Evolutionary conservation across 805 yeast genomes (phyloP).

Genomic region (Yamadazyma paraphyllophila): DNA sequence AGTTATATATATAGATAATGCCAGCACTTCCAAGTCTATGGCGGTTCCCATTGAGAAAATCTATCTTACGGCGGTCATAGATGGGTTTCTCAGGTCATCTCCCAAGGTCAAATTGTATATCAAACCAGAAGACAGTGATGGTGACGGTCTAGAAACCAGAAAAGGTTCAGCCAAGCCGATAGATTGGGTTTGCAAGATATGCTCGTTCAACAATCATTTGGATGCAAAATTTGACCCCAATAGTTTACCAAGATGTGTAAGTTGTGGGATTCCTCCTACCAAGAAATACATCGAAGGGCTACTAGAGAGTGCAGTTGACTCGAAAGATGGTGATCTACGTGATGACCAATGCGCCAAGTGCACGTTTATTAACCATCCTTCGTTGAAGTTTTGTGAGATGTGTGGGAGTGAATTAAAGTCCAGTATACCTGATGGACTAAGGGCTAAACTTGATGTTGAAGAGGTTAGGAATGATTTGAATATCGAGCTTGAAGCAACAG

Average conservation of each 20-base stretch:
- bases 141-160: neutral
- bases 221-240: conserved; percentile 15
- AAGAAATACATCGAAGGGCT: conserved; percentile 10
- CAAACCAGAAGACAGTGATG: conserved; percentile 6
- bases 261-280: conserved; percentile 39
- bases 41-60: conserved; percentile 46
- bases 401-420: conserved; percentile 60
- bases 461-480: conserved; percentile 11
- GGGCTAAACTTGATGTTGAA: neutral
- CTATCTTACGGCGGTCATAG: conserved; percentile 34
- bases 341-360: conserved; percentile 52
- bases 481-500: conserved; percentile 29
- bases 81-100: conserved; percentile 70
- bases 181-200: conserved; percentile 90
- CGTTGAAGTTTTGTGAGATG: conserved; percentile 76
- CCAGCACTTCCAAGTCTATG: conserved; percentile 38
- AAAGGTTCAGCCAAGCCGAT: conserved; percentile 2
- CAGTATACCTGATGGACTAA: conserved; percentile 10
- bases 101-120: conserved; percentile 60
- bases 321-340: neutral
- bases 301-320: neutral
- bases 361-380: conserved; percentile 82
- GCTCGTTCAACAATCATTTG: conserved; percentile 62
- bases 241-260: conserved; percentile 33
- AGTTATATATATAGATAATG: conserved; percentile 68